Conservation (phyloP, 192 early-diverging fungal genomes). For the Polychytrium aggregatum region DNA sequence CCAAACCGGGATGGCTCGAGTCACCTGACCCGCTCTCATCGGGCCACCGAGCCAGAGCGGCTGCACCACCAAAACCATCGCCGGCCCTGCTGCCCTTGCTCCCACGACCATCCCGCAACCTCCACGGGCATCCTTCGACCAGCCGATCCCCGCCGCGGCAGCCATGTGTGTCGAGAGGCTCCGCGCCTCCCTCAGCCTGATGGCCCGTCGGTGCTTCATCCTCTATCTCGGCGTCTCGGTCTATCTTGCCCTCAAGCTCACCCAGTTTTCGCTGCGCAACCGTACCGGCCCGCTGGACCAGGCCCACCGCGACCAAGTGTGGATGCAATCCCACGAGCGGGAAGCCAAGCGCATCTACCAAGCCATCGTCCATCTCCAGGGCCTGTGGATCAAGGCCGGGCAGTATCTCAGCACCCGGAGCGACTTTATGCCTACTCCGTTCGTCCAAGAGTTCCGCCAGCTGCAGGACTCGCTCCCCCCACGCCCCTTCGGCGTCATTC, state of each 20-base stretch:
- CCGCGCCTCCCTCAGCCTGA: background rate
- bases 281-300: background rate
- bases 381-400: slow-evolving; percentile 17
- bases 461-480: slow-evolving; percentile 9
- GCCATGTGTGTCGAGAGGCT: no score
- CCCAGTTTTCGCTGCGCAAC: background rate
- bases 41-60: no score
- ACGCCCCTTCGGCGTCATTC: background rate
- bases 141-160: no score
- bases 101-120: no score
- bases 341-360: slow-evolving; percentile 5
- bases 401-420: slow-evolving; percentile 6
- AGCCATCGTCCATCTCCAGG: slow-evolving; percentile 12
- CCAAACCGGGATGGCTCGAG: no score
- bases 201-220: slow-evolving; percentile 5
- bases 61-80: no score
- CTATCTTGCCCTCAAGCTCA: slow-evolving; percentile 5
- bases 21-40: no score
- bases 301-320: slow-evolving; percentile 1
- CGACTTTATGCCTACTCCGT: slow-evolving; percentile 3
- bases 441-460: background rate
- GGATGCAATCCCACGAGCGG: slow-evolving; percentile 4
- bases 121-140: no score
- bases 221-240: slow-evolving; percentile 3
- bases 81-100: no score